These are phyloP conservation scores for Grosmannia clavigera DNA, from an alignment of 2,329 filamentous ascomycete species.

Conservation along the genomic window DNA sequence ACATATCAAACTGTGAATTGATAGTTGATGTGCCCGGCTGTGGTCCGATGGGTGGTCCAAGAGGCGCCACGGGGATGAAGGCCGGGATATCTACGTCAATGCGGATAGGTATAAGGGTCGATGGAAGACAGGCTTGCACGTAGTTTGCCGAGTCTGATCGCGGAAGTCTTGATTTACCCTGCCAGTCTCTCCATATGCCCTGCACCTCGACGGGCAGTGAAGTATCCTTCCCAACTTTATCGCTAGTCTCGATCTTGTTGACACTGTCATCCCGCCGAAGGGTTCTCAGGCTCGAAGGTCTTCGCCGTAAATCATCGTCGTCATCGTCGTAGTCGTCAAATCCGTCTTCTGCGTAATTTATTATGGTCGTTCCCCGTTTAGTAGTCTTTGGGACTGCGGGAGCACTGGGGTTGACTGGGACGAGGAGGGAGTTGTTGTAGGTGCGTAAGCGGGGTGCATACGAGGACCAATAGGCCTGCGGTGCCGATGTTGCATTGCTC, in stretches of 20 bases:
- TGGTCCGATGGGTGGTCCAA: slow-evolving; percentile 12
- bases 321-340: slow-evolving; percentile 70
- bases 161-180: slow-evolving; percentile 55
- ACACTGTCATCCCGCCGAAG: slow-evolving; percentile 62
- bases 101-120: slow-evolving; percentile 87
- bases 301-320: slow-evolving; percentile 62
- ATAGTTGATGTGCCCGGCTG: slow-evolving; percentile 39
- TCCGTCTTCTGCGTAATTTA: slow-evolving; percentile 96
- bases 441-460: slow-evolving; percentile 83
- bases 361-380: slow-evolving; percentile 88
- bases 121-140: slow-evolving; percentile 62
- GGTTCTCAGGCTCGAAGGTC: slow-evolving; percentile 73
- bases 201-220: slow-evolving; percentile 68
- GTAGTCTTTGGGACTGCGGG: slow-evolving; percentile 71
- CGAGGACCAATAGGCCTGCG: slow-evolving; percentile 80
- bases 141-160: slow-evolving; percentile 48
- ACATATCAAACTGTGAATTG: slow-evolving; percentile 54
- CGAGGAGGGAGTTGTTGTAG: slow-evolving; percentile 85
- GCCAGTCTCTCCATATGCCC: slow-evolving; percentile 92
- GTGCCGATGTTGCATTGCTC: slow-evolving; percentile 32
- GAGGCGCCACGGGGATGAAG: slow-evolving; percentile 44
- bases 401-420: slow-evolving; percentile 63
- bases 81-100: slow-evolving; percentile 88
- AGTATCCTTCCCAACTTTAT: slow-evolving; percentile 77
- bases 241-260: slow-evolving; percentile 50